Conservation (phyloP, 1,284 basidiomycete species). For the Ganoderma lucidum region DNA sequence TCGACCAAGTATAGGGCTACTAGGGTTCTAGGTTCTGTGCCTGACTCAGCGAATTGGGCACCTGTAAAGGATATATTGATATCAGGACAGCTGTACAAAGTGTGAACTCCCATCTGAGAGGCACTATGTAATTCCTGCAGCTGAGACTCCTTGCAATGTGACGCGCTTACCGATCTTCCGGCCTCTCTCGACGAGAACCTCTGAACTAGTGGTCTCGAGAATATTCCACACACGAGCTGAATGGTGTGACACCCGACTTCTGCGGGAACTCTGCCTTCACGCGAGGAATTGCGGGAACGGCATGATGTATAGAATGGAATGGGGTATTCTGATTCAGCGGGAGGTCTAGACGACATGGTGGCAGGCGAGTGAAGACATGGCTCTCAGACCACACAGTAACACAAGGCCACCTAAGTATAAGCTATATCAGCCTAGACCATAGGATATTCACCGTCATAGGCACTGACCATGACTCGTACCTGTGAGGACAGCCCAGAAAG, state of each 20-base stretch:
- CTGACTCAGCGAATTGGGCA: background rate
- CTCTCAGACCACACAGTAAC: too few relatives aligned
- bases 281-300: background rate
- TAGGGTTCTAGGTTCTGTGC: background rate
- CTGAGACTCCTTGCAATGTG: background rate
- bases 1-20: background rate
- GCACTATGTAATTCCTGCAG: background rate
- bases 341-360: background rate
- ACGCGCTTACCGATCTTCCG: background rate
- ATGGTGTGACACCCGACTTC: background rate
- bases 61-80: slow-evolving; percentile 4
- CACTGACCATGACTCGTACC: background rate
- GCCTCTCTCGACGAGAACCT: background rate
- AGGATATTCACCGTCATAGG: background rate
- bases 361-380: background rate
- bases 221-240: background rate
- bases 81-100: background rate
- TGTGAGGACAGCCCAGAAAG: background rate
- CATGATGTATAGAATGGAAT: background rate
- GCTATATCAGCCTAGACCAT: background rate
- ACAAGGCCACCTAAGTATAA: too few relatives aligned
- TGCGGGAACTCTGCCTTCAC: background rate
- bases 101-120: background rate
- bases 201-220: background rate
- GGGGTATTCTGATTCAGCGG: too few relatives aligned